Base-by-base conservation (phyloP, 305 asterid species). In the Euphrasia arctica region DNA sequence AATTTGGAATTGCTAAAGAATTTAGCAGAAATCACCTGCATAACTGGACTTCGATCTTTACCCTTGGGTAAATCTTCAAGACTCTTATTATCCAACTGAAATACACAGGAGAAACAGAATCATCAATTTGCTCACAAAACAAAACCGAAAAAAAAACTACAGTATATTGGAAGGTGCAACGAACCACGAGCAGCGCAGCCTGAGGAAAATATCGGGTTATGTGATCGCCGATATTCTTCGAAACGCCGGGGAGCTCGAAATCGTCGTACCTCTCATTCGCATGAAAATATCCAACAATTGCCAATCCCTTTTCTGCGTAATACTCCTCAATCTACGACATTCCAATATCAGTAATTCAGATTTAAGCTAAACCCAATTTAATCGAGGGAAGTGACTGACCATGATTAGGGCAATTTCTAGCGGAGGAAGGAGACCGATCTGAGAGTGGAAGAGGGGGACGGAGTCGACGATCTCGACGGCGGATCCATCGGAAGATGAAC, bases 211-310 rank as follows among this genome's bases (percentile, higher is more conserved):
- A 93, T 70, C 83, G 86, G 56, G 82, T 76, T 41, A 90, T 83
- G 62, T 86, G 97, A 83, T 93, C 99, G 34, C 90, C 97, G 63
- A 86, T 90, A 80, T 93, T 88, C 87, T 88, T 93, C 11, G 92
- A 87, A 42, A 88, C 87, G 70, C 65, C 52, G 15, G 85, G 83
- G 15, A 90, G 83, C 79, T 90, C 99, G 15, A 61, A 72, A 77
- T 93, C 99, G 69, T 85, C 92, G 59, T 74, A 82, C 69, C 95
- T 83, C 83, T 71, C 79, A 51, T 79, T 75, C 41, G 78, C 80
- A 64, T 79, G 84, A 68, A 76, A 82, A 15, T 81, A 81, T 2
- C 83, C 86, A 9, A 87, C 94, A 56, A 89, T 78, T 89, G 94
- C 57, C 82, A 81, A 66, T n/a, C 82, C 83, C 59, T 81, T 78